Evolutionary conservation across 495 filamentous ascomycete genomes (phyloP).

Genomic region (Penicillium malachiteum): DNA sequence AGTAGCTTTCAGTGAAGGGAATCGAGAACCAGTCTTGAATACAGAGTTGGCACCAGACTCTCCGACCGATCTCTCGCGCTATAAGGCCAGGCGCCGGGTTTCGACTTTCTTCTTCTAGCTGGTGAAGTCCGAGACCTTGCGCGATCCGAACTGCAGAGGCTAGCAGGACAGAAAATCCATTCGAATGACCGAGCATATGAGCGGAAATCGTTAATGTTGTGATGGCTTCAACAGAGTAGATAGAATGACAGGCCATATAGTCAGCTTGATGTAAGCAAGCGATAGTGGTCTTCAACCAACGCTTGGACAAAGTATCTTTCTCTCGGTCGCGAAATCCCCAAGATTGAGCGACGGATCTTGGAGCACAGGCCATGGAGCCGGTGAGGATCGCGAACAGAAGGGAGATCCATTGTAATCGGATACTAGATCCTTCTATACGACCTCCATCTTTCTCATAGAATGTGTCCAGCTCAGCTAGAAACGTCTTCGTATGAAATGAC

Average conservation of each 20-base stretch:
- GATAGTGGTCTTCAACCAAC: constrained; percentile 37
- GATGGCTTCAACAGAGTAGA: constrained; percentile 37
- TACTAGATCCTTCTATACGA: constrained; percentile 14
- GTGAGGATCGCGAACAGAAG: constrained; percentile 42
- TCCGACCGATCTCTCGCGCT: constrained; percentile 34
- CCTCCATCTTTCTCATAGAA: constrained; percentile 32
- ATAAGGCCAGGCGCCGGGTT: constrained; percentile 6
- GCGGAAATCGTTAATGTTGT: constrained; percentile 40
- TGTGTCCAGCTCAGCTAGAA: constrained; percentile 26
- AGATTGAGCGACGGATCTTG: constrained; percentile 18
- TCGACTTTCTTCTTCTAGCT: constrained; percentile 15
- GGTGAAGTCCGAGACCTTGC: constrained; percentile 29
- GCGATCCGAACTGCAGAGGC: constrained; percentile 35
- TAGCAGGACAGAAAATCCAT: constrained; percentile 32
- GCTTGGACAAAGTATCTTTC: constrained; percentile 28
- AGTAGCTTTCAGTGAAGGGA: constrained; percentile 42
- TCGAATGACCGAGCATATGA: constrained; percentile 42
- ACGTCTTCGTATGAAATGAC: constrained; percentile 33
- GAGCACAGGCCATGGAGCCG: constrained; percentile 37
- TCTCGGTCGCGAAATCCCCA: constrained; percentile 40
- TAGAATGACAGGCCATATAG: constrained; percentile 35
- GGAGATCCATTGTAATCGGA: constrained; percentile 39
- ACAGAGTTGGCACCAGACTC: constrained; percentile 39
- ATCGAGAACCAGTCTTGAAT: constrained; percentile 48
- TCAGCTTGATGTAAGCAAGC: constrained; percentile 37